These are phyloP conservation scores for Arthrobotrys pseudoclavata DNA, from an alignment of 2,329 filamentous ascomycete species.

Conservation along the genomic window DNA sequence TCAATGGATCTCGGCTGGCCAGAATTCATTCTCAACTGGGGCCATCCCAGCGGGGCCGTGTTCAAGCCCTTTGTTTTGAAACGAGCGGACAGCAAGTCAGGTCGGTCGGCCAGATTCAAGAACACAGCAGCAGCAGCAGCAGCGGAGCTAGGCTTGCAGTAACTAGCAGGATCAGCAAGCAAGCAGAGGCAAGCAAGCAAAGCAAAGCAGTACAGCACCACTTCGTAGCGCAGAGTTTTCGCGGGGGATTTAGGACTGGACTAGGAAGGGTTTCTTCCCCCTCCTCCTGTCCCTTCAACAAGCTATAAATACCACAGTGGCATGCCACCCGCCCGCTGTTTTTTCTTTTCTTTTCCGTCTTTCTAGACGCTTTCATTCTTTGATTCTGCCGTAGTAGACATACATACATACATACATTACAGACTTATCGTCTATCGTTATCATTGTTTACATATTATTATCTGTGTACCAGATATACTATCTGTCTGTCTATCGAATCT, in stretches of 20 bases:
- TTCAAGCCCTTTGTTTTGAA: conserved; percentile 36
- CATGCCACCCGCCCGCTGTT: conserved; percentile 49
- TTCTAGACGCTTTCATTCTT: conserved; percentile 2
- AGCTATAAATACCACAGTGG: conserved; percentile 53
- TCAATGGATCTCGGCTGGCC: conserved; percentile 23
- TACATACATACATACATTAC: not conserved
- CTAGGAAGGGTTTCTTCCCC: no score
- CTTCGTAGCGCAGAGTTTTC: conserved; percentile 17
- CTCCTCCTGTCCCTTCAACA: not conserved
- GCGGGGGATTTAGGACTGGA: conserved; percentile 3
- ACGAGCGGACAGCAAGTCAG: not conserved
- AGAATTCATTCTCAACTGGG: conserved; percentile 1
- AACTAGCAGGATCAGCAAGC: not conserved
- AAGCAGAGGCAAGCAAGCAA: not conserved
- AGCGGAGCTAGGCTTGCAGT: no score
- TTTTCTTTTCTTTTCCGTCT: conserved; percentile 8
- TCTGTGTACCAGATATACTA: not conserved
- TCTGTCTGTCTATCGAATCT: not conserved
- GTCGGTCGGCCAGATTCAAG: no score
- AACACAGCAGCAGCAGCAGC: no score
- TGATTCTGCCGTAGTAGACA: conserved; percentile 7
- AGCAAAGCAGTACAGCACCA: not conserved
- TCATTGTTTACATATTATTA: not conserved
- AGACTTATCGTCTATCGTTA: not conserved
- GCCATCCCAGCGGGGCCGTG: conserved; percentile 38